Evolutionary conservation across 495 filamentous ascomycete genomes (phyloP).

Genomic region (Lophiotrema nucula): DNA sequence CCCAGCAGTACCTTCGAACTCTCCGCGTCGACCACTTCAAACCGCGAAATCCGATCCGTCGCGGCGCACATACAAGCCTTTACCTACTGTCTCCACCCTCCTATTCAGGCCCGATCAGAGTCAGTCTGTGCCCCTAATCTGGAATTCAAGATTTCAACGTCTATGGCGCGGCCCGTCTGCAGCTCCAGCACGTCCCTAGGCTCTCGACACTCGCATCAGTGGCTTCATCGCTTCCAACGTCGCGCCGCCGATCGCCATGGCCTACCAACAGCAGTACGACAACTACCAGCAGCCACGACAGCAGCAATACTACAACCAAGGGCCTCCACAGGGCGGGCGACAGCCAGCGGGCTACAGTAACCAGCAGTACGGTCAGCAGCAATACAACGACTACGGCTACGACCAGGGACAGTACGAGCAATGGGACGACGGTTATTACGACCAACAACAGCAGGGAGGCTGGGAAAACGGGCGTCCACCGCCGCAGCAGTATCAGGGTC

Average conservation of each 20-base stretch:
- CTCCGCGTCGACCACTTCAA: too few relatives aligned
- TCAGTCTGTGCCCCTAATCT: background rate
- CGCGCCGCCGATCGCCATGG: slow-evolving; percentile 27
- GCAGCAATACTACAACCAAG: slow-evolving; percentile 50
- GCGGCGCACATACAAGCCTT: background rate
- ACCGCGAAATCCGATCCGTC: too few relatives aligned
- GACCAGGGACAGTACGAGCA: slow-evolving; percentile 41
- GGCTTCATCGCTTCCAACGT: background rate
- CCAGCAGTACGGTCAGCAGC: slow-evolving; percentile 14
- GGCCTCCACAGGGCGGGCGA: slow-evolving; percentile 32
- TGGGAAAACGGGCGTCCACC: slow-evolving; percentile 36
- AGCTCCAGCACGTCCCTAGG: slow-evolving; percentile 3
- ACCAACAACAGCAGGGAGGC: slow-evolving; percentile 46
- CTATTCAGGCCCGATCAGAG: too few relatives aligned
- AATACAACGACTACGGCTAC: slow-evolving; percentile 48
- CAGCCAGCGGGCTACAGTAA: slow-evolving; percentile 30
- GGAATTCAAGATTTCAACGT: background rate
- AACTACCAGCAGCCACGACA: slow-evolving; percentile 44
- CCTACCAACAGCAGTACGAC: slow-evolving; percentile 34
- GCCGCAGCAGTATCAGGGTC: slow-evolving; percentile 53
- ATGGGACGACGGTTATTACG: slow-evolving; percentile 51
- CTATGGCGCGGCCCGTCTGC: background rate
- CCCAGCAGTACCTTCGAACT: too few relatives aligned
- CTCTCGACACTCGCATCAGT: slow-evolving; percentile 1
- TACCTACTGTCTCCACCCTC: background rate